Percentiles rank a stretch among this genome's conserved stretches.
phyloP scores from a whole-genome alignment of 768 basidiomycete species.

The Lentinula detonsa region DNA sequence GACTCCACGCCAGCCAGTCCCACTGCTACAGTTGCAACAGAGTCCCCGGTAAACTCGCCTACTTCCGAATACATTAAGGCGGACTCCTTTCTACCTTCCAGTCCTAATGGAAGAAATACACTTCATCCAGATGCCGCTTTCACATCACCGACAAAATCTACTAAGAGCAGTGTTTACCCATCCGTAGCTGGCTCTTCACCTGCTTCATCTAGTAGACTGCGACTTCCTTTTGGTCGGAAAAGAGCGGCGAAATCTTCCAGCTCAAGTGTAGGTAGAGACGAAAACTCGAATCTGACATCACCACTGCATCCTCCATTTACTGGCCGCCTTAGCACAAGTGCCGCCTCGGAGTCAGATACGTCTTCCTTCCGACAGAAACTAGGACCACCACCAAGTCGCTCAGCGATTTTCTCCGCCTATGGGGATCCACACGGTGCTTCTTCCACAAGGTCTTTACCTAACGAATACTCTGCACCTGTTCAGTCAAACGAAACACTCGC shows the following conservation, averaged over 20 bases:
- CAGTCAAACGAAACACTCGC: constrained; percentile 12
- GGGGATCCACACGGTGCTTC: constrained; percentile 43
- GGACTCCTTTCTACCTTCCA: constrained; percentile 15
- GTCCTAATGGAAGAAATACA: constrained; percentile 11
- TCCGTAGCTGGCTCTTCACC: constrained; percentile 14
- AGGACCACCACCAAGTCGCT: constrained; percentile 57
- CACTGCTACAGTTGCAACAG: background rate
- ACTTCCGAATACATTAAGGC: constrained; percentile 23
- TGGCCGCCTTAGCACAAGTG: constrained; percentile 27
- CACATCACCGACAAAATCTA: background rate
- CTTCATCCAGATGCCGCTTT: constrained; percentile 6
- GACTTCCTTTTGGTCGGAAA: constrained; percentile 37
- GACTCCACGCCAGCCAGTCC: background rate
- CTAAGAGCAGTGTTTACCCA: constrained; percentile 15
- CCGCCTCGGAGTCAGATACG: constrained; percentile 38
- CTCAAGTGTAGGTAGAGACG: constrained; percentile 6
- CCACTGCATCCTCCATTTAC: constrained; percentile 19
- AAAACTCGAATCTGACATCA: constrained; percentile 7
- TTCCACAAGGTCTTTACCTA: constrained; percentile 63
- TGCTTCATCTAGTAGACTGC: constrained; percentile 36
- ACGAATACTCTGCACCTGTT: constrained; percentile 18
- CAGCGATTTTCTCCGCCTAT: constrained; percentile 57
- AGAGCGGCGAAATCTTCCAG: constrained; percentile 13
- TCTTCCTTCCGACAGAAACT: constrained; percentile 22
- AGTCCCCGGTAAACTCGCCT: constrained; percentile 9